phyloP scores from a whole-genome alignment of 495 filamentous ascomycete genomes.

The Aspergillus ellipticus region DNA sequence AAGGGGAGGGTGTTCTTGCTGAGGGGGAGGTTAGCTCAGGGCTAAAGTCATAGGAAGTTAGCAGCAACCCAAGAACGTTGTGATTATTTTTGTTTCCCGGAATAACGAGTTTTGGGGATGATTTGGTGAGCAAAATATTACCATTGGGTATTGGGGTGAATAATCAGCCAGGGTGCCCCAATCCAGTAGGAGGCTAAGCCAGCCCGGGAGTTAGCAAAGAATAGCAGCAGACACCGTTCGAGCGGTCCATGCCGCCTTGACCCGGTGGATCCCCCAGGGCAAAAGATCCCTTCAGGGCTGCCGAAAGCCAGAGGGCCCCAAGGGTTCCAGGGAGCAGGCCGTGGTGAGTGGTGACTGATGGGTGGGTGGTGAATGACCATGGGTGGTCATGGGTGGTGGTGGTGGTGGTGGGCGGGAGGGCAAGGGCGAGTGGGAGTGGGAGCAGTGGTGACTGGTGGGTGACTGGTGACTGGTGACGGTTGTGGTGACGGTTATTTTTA shows the following conservation, averaged over 20 bases:
- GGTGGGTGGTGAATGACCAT: slow-evolving; percentile 1
- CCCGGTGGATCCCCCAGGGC: slow-evolving; percentile 25
- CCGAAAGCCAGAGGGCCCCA: slow-evolving; percentile 7
- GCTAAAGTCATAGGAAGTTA: slow-evolving; percentile 12
- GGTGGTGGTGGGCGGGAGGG: no score
- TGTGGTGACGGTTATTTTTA: background rate
- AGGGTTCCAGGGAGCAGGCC: no score
- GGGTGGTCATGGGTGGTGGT: no score
- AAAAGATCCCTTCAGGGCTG: slow-evolving; percentile 9
- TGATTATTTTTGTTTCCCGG: slow-evolving; percentile 4
- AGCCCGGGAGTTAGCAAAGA: slow-evolving; percentile 8
- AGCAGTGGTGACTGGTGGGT: slow-evolving; percentile 5
- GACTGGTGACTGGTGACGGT: background rate
- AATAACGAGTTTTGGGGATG: background rate
- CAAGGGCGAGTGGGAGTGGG: no score
- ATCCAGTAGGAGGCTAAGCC: slow-evolving; percentile 13
- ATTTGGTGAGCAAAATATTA: background rate
- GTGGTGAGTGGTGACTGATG: slow-evolving; percentile 4
- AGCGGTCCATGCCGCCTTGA: slow-evolving; percentile 30
- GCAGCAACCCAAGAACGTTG: background rate
- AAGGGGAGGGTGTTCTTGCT: slow-evolving; percentile 13
- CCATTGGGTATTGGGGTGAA: background rate
- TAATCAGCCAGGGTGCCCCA: slow-evolving; percentile 5
- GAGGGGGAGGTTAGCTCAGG: slow-evolving; percentile 9
- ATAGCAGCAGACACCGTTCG: slow-evolving; percentile 28